A percentile compares a stretch with the other conserved stretches of the same genome.
Conservation (phyloP, 2,329 filamentous ascomycete genomes). For the Trichoderma endophyticum region DNA sequence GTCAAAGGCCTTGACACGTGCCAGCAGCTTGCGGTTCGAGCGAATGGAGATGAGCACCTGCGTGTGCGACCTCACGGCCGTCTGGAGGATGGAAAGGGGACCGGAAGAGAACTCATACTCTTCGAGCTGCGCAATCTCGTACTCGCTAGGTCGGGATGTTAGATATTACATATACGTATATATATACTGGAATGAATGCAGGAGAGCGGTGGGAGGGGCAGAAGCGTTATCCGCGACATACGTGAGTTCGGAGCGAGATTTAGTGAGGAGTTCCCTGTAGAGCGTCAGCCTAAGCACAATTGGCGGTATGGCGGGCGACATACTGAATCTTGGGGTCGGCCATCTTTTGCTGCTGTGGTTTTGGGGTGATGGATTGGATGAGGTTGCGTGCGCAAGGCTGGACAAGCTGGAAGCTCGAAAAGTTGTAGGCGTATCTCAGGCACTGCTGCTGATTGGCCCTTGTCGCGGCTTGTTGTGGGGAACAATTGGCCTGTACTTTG, state of each 20-base stretch:
- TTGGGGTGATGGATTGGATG: constrained; percentile 16
- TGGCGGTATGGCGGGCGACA: constrained; percentile 27
- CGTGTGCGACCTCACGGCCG: constrained; percentile 87
- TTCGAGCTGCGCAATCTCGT: constrained; percentile 74
- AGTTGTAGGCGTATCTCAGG: constrained; percentile 25
- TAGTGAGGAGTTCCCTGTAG: constrained; percentile 77
- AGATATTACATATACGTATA: background rate
- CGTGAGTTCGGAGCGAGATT: constrained; percentile 89
- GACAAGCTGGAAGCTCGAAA: constrained; percentile 32
- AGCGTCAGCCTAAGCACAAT: constrained; percentile 28
- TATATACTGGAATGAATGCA: background rate
- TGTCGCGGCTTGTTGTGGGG: constrained; percentile 5
- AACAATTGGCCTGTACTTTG: background rate
- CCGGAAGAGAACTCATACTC: constrained; percentile 55
- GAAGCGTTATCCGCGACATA: constrained; percentile 46
- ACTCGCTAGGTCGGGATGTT: constrained; percentile 59
- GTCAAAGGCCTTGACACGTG: constrained; percentile 97
- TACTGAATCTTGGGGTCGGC: constrained; percentile 72
- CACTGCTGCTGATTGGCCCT: constrained; percentile 29
- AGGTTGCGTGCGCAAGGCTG: constrained; percentile 35
- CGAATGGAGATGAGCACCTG: constrained; percentile 97
- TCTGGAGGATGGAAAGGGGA: constrained; percentile 85
- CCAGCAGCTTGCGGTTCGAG: constrained; percentile 97
- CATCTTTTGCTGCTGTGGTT: constrained; percentile 41
- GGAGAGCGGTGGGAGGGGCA: constrained; percentile 17